phyloP scores from a whole-genome alignment of 768 basidiomycete genomes.

The Suillus bovinus region DNA sequence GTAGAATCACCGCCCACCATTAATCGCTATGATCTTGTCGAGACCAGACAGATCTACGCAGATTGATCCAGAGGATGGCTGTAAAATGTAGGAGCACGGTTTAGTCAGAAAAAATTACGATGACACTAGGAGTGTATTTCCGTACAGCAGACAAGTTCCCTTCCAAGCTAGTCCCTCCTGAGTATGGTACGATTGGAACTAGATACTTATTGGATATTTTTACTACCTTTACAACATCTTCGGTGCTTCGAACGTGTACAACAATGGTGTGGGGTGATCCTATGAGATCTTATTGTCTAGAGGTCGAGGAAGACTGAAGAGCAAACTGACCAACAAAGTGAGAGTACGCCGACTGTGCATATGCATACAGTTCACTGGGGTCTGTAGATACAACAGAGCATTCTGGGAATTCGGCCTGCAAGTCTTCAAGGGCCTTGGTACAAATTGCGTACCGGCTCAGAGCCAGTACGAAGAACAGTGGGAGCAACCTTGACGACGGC shows the following conservation, averaged over 20 bases:
- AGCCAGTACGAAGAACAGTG: not conserved
- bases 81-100: slow-evolving; percentile 1
- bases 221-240: slow-evolving; percentile 78
- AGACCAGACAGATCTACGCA: slow-evolving; percentile 61
- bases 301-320: slow-evolving; percentile 33
- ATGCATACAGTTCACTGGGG: slow-evolving; percentile 46
- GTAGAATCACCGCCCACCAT: slow-evolving; percentile 38
- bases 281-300: not conserved
- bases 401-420: slow-evolving; percentile 43
- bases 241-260: slow-evolving; percentile 61
- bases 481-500: not conserved
- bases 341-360: slow-evolving; percentile 65
- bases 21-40: slow-evolving; percentile 57
- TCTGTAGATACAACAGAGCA: slow-evolving; percentile 48
- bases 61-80: slow-evolving; percentile 45
- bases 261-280: slow-evolving; percentile 32
- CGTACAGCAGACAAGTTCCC: slow-evolving; percentile 75
- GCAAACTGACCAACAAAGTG: slow-evolving; percentile 48
- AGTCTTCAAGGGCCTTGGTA: slow-evolving; percentile 47
- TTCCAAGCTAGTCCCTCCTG: slow-evolving; percentile 82
- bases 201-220: slow-evolving; percentile 66
- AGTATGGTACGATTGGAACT: slow-evolving; percentile 76
- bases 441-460: slow-evolving; percentile 29
- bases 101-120: not conserved
- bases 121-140: not conserved